A percentile compares a stretch with the other conserved stretches of the same genome.
phyloP scores from a whole-genome alignment of 306 rosid species.

The Cicer arietinum region DNA sequence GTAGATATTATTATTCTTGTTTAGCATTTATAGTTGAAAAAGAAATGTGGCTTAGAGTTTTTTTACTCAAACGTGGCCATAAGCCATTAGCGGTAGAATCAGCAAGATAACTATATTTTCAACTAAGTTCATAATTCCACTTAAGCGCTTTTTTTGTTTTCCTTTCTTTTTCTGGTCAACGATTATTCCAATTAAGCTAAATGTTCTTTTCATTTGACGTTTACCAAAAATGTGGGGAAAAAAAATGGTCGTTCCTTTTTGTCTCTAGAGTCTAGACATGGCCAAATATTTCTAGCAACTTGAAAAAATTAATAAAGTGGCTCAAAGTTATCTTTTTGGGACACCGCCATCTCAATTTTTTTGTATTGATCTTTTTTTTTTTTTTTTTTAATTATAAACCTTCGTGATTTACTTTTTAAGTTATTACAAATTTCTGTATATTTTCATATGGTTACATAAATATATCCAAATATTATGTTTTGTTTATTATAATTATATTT shows the following conservation, averaged over 20 bases:
- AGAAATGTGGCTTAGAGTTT: not conserved
- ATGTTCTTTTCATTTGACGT: not conserved
- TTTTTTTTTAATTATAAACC: too few species aligned
- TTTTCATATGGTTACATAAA: not conserved
- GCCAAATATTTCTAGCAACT: slow-evolving; percentile 30
- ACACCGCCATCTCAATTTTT: too few species aligned
- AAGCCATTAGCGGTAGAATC: too few species aligned
- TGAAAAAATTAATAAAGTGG: not conserved
- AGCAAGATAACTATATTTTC: not conserved
- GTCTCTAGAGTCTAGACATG: not conserved
- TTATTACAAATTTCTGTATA: not conserved
- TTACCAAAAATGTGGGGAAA: not conserved
- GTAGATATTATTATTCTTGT: not conserved
- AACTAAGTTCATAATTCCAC: not conserved
- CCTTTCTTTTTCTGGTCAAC: too few species aligned
- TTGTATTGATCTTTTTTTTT: too few species aligned
- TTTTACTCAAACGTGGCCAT: too few species aligned
- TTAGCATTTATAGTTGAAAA: not conserved
- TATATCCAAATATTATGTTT: not conserved
- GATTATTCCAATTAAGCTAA: not conserved
- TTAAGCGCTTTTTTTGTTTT: too few species aligned
- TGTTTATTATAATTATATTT: too few species aligned
- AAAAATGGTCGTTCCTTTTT: not conserved
- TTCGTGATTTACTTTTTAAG: not conserved
- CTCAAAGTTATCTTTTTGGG: not conserved